Evolutionary conservation across 176 grass and related monocot genomes (phyloP).

Genomic region (Otatea glauca): DNA sequence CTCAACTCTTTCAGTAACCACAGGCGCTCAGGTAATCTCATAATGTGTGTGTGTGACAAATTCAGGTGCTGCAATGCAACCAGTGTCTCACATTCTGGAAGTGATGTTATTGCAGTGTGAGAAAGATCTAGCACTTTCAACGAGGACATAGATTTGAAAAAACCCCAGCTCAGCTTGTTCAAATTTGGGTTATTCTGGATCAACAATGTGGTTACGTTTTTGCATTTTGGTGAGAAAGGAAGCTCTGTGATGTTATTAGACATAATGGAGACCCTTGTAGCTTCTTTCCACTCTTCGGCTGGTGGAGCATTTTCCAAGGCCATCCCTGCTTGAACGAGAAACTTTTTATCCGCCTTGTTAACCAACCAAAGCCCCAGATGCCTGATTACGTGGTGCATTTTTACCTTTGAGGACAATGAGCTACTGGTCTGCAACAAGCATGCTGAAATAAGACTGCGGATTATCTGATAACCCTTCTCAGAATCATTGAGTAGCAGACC

Average conservation of each 20-base stretch:
- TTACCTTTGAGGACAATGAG: constrained; percentile 58
- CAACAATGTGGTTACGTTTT: constrained; percentile 57
- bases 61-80: constrained; percentile 61
- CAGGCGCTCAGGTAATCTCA: constrained; percentile 52
- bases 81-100: constrained; percentile 60
- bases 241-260: constrained; percentile 67
- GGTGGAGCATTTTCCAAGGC: constrained; percentile 55
- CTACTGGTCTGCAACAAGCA: constrained; percentile 68
- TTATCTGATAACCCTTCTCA: constrained; percentile 51
- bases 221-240: constrained; percentile 55
- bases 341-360: constrained; percentile 34
- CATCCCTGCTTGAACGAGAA: constrained; percentile 60
- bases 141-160: constrained; percentile 61
- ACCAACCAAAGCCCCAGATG: constrained; percentile 51
- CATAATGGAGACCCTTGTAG: constrained; percentile 73
- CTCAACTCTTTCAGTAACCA: constrained; percentile 64
- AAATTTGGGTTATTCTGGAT: constrained; percentile 76
- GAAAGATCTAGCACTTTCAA: constrained; percentile 90
- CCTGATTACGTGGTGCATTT: constrained; percentile 71
- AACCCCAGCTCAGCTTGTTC: constrained; percentile 45
- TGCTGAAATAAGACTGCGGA: constrained; percentile 47
- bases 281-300: constrained; percentile 37
- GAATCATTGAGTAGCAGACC: constrained; percentile 32
- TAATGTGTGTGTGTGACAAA: constrained; percentile 65
- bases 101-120: constrained; percentile 57